These are phyloP conservation scores for Sarcomyxa edulis DNA, from an alignment of 768 basidiomycete genomes.

Conservation along the genomic window DNA sequence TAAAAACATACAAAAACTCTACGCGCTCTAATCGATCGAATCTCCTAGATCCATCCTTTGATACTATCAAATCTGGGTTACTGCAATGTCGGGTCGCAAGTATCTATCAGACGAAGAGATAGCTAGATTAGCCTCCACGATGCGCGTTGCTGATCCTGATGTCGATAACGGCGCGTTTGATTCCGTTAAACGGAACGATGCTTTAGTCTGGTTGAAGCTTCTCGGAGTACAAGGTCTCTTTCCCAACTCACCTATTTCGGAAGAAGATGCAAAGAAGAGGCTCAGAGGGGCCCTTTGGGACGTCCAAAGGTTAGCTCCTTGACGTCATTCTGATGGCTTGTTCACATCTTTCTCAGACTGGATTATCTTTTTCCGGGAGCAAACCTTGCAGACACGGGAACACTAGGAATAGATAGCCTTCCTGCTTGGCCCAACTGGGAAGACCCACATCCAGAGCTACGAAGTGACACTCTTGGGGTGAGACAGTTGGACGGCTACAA, in stretches of 20 bases:
- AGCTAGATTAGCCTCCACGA: conserved; percentile 4
- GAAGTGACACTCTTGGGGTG: conserved; percentile 1
- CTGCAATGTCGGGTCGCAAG: too few species aligned
- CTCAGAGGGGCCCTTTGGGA: conserved; percentile 13
- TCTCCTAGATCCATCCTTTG: too few species aligned
- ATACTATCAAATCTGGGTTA: too few species aligned
- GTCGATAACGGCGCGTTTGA: conserved; percentile 13
- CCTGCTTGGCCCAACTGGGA: conserved; percentile 6
- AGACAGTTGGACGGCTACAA: conserved; percentile 5
- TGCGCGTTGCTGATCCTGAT: conserved; percentile 11
- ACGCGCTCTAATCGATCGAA: too few species aligned
- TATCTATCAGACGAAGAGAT: too few species aligned
- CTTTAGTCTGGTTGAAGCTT: conserved; percentile 9
- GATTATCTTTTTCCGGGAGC: conserved; percentile 13
- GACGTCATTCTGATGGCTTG: too few species aligned
- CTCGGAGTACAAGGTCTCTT: conserved; percentile 9
- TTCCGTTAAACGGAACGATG: conserved; percentile 11
- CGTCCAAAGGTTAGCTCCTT: conserved; percentile 12
- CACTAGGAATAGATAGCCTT: conserved; percentile 6
- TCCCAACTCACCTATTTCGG: too few species aligned
- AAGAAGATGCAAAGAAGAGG: conserved; percentile 6
- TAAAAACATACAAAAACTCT: too few species aligned
- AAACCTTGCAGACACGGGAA: conserved; percentile 7
- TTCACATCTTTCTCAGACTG: too few species aligned
- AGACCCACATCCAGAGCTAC: conserved; percentile 7